Conservation (phyloP, 164 flowering plant genomes). For the Tetrastigma voinierianum region DNA sequence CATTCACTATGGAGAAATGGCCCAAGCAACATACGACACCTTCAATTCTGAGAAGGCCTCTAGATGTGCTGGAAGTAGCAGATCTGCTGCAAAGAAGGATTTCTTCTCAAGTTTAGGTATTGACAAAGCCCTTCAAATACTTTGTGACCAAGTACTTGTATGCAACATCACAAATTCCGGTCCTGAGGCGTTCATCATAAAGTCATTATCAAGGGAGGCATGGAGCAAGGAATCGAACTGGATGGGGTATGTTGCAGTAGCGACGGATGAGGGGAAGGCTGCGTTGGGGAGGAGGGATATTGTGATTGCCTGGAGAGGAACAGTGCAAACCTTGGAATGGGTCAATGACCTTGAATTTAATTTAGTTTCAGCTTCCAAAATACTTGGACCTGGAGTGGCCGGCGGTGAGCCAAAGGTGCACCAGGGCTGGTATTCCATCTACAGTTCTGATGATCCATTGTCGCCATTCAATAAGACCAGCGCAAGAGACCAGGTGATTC, state of each 20-base stretch:
- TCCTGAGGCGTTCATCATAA: conserved; percentile 42
- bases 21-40: conserved; percentile 54
- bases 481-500: conserved; percentile 56
- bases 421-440: conserved; percentile 56
- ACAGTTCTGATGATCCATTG: conserved; percentile 42
- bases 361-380: conserved; percentile 31
- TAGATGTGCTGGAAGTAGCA: conserved; percentile 40
- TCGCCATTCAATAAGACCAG: conserved; percentile 42
- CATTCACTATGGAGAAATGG: conserved; percentile 56
- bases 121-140: conserved; percentile 31
- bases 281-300: conserved; percentile 51
- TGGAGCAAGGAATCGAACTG: conserved; percentile 65
- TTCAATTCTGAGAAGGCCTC: conserved; percentile 45
- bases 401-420: conserved; percentile 31
- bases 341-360: conserved; percentile 34
- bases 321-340: conserved; percentile 39
- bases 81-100: conserved; percentile 25
- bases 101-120: conserved; percentile 38
- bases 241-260: conserved; percentile 60
- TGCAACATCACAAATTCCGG: conserved; percentile 36
- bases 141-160: conserved; percentile 38
- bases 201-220: conserved; percentile 43
- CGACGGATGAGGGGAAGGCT: conserved; percentile 35
- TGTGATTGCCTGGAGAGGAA: conserved; percentile 54
- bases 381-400: conserved; percentile 21